A percentile compares a stretch with the other conserved stretches of the same genome.
These are phyloP conservation scores for Acanthamoeba polyphaga DNA, from an alignment of 208 protist genomes.

Conservation along the genomic window DNA sequence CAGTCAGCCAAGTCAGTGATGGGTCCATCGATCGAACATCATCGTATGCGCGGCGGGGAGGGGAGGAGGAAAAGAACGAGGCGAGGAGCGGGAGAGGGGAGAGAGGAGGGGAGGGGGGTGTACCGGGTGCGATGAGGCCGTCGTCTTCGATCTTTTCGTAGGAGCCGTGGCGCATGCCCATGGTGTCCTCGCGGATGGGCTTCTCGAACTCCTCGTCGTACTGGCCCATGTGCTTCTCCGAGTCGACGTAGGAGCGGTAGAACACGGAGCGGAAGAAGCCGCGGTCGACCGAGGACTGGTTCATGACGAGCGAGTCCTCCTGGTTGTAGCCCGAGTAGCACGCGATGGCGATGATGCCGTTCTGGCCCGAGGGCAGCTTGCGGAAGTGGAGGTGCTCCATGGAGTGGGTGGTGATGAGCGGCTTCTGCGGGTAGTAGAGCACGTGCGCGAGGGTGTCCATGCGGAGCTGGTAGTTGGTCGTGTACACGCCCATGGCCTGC, in stretches of 20 bases:
- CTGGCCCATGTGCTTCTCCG: slow-evolving; percentile 69
- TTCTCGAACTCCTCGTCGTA: slow-evolving; percentile 95
- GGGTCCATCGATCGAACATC: no score
- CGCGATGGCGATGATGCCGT: slow-evolving; percentile 96
- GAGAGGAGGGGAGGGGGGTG: no score
- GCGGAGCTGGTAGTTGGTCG: slow-evolving; percentile 95
- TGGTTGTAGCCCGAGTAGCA: slow-evolving; percentile 99
- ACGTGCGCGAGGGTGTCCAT: slow-evolving; percentile 96
- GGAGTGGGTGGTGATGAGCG: slow-evolving; percentile 93
- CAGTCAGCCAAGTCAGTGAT: no score
- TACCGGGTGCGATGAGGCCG: slow-evolving; percentile 94
- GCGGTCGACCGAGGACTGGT: slow-evolving; percentile 96
- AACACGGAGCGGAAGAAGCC: slow-evolving; percentile 93
- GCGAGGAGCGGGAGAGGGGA: no score
- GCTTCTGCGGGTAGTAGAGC: slow-evolving; percentile 97
- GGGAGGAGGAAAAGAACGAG: no score
- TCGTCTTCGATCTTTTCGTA: slow-evolving; percentile 98
- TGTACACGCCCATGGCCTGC: slow-evolving; percentile 97
- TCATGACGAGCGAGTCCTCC: slow-evolving; percentile 99
- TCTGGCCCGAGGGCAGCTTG: slow-evolving; percentile 97
- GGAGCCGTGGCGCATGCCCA: slow-evolving; percentile 90
- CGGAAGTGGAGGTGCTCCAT: slow-evolving; percentile 97
- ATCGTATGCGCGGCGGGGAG: no score
- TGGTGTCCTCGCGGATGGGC: slow-evolving; percentile 92
- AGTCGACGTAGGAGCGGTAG: slow-evolving; percentile 94